phyloP scores from a whole-genome alignment of 2,329 filamentous ascomycete species.

The Chaetoscypha palmicola region DNA sequence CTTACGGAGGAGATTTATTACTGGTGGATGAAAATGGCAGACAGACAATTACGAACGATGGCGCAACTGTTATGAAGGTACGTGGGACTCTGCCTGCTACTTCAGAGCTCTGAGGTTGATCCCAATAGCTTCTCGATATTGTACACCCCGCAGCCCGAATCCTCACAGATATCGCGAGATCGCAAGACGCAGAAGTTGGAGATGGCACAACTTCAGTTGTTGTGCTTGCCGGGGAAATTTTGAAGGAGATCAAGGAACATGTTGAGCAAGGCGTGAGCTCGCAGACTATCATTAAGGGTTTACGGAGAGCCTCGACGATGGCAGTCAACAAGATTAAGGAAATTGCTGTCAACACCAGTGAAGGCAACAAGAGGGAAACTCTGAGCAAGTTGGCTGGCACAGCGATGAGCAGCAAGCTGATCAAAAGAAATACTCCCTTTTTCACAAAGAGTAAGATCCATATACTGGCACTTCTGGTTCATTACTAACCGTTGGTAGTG shows the following conservation, averaged over 20 bases:
- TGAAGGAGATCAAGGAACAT: slow-evolving; percentile 93
- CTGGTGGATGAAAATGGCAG: slow-evolving; percentile 92
- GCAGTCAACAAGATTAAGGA: slow-evolving; percentile 99
- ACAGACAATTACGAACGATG: slow-evolving; percentile 98
- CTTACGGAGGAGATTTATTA: slow-evolving; percentile 92
- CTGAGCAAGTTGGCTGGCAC: slow-evolving; percentile 84
- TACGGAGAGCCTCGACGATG: slow-evolving; percentile 80
- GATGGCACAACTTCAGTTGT: slow-evolving; percentile 98
- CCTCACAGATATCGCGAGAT: slow-evolving; percentile 95
- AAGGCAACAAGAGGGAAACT: slow-evolving; percentile 79
- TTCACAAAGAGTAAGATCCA: slow-evolving; percentile 81
- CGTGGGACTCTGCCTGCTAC: not conserved
- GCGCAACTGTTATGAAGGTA: slow-evolving; percentile 98
- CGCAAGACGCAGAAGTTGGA: slow-evolving; percentile 97
- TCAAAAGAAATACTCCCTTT: slow-evolving; percentile 93
- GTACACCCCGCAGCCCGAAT: slow-evolving; percentile 96
- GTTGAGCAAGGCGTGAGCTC: slow-evolving; percentile 96
- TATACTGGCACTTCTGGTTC: not conserved
- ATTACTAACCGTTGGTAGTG: slow-evolving; percentile 51
- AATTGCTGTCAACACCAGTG: slow-evolving; percentile 79
- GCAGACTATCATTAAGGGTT: slow-evolving; percentile 94
- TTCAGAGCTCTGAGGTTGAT: slow-evolving; percentile 13
- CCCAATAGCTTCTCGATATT: slow-evolving; percentile 79
- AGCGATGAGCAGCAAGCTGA: slow-evolving; percentile 99
- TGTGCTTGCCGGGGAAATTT: slow-evolving; percentile 91